Evolutionary conservation across 306 rosid genomes (phyloP).

Genomic region (Alnus rubra): DNA sequence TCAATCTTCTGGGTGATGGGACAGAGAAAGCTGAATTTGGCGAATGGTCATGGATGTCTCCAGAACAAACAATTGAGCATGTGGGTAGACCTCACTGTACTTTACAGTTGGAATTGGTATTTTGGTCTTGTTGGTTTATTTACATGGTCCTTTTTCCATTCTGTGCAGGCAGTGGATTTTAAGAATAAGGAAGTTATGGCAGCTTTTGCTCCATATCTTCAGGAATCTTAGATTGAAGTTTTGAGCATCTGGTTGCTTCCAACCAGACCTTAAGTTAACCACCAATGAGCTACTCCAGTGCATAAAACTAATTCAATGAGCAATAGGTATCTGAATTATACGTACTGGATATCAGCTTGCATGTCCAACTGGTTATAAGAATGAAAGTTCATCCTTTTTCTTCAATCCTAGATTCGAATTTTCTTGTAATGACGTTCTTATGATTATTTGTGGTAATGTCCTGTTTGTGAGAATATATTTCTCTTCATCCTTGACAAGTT

Average conservation of each 20-base stretch:
- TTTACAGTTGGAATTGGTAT: neutral
- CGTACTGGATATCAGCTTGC: neutral
- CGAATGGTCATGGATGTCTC: conserved; percentile 82
- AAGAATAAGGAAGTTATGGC: conserved; percentile 77
- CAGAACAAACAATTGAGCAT: conserved; percentile 56
- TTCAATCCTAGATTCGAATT: neutral
- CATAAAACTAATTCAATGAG: neutral
- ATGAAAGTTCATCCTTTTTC: neutral
- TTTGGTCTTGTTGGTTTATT: neutral
- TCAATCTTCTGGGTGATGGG: conserved; percentile 94
- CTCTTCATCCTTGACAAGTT: neutral
- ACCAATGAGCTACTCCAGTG: neutral
- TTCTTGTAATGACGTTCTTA: neutral
- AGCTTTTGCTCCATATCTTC: conserved; percentile 61
- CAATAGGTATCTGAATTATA: neutral
- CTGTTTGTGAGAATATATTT: neutral
- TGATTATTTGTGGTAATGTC: neutral
- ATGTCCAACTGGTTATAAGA: neutral
- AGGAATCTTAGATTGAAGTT: conserved; percentile 19
- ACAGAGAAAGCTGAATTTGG: conserved; percentile 94
- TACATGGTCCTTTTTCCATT: conserved; percentile 11
- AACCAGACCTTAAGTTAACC: too few relatives aligned
- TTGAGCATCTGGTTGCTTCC: too few relatives aligned
- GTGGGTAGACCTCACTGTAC: conserved; percentile 46
- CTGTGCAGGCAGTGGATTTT: conserved; percentile 77